These are phyloP conservation scores for Zoysia pacifica DNA, from an alignment of 176 grass and related monocot species.

Conservation along the genomic window DNA sequence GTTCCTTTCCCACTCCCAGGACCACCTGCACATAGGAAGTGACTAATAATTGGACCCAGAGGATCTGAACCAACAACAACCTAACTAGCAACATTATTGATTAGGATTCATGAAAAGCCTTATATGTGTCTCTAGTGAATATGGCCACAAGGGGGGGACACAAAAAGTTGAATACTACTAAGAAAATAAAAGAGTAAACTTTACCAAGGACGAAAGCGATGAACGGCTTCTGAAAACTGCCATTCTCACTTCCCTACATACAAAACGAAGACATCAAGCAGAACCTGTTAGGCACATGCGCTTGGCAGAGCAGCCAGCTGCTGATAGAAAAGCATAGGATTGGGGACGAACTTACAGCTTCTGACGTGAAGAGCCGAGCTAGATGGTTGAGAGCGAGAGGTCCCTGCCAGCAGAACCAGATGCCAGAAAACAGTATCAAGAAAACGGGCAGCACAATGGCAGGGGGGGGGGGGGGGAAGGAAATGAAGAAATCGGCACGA, in stretches of 20 bases:
- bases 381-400: conserved; percentile 24
- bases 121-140: not conserved
- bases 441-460: no score
- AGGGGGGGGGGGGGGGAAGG: not conserved
- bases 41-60: not conserved
- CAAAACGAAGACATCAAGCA: conserved; percentile 5
- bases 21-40: conserved; percentile 47
- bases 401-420: conserved; percentile 19
- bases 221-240: conserved; percentile 46
- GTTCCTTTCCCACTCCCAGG: conserved; percentile 97
- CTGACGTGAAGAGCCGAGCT: conserved; percentile 37
- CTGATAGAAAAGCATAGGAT: not conserved
- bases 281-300: not conserved
- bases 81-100: not conserved
- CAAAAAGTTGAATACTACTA: not conserved
- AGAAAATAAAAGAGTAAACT: not conserved
- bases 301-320: not conserved
- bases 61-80: not conserved
- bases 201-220: conserved; percentile 92
- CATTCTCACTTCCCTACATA: conserved; percentile 44
- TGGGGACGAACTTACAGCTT: conserved; percentile 28
- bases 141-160: not conserved
- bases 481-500: not conserved
- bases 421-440: not conserved
- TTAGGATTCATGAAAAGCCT: not conserved